Evolutionary conservation across 257 asterid genomes (phyloP), one percentile per base, ranked within the genome.

Genomic region (Fraxinus quadrangulata): DNA sequence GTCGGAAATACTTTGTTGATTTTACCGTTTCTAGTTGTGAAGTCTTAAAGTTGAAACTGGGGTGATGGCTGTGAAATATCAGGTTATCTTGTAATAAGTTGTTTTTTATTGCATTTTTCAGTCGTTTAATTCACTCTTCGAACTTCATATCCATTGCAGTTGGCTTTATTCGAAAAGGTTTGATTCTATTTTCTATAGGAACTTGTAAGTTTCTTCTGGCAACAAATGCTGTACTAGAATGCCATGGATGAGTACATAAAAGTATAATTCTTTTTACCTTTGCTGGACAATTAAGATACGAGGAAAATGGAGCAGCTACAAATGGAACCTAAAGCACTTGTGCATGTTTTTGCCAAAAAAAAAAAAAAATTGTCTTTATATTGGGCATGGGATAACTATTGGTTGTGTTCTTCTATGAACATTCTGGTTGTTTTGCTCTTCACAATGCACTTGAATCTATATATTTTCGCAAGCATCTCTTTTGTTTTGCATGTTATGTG

Each of bases 11-110:
- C 5, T 51, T 51, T 51, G 9, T 51, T 51, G 23, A 5, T 16
- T 31, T 17, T 28, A 16, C 13, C 6, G 0, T 28, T 14, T 33
- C 23, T 36, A 40, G 8, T 45, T 70, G 19, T 70, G 4, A 16
- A 36, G 11, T 51, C 51, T 40, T 45, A 19, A 21, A 63, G 47
- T 40, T 40, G 47, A 40, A 40, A 40, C 47, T 40, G 33, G 17
- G 21, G 75, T 77, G 73, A 70, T 40, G 69, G 17, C 68, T 45
- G 65, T 72, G n/a, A 34, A 34, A 59, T 51, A 77, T 33, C n/a
- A 2, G 16, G 30, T 31, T 26, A 6, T 79, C 66, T 67, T 71
- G 13, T 76, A 47, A 39, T 65, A 28, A 17, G 47, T 71, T 77
- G 49, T 34, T 67, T 51, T 5, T 68, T 40, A 23, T 54, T 59